These are phyloP conservation scores for Hura crepitans DNA, from an alignment of 441 rosid species.

Conservation along the genomic window DNA sequence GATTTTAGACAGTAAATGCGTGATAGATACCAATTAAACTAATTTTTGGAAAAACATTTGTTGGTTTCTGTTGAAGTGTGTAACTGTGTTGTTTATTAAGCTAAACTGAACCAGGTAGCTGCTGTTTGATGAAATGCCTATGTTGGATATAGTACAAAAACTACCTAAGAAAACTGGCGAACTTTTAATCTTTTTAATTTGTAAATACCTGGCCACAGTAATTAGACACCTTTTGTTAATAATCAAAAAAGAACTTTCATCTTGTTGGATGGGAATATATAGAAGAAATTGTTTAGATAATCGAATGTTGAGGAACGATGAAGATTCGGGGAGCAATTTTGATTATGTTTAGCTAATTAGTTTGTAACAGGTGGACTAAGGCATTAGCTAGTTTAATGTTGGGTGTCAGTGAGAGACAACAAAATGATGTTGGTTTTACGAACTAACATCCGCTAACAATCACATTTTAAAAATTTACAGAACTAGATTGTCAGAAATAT, in stretches of 20 bases:
- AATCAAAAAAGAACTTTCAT: not conserved
- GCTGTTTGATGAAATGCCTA: conserved; percentile 25
- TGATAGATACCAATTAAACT: conserved; percentile 1
- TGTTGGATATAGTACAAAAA: not conserved
- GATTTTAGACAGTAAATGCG: not conserved
- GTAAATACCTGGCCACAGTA: not conserved
- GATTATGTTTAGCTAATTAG: not conserved
- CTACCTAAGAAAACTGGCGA: not conserved
- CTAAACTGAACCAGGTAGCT: not conserved
- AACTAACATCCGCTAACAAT: not conserved
- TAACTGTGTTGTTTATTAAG: not conserved
- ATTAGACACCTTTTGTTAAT: not conserved
- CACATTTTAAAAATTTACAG: not conserved
- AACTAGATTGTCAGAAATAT: not conserved
- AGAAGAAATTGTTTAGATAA: not conserved
- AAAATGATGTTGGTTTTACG: not conserved
- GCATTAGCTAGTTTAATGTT: not conserved
- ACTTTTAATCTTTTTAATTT: not conserved
- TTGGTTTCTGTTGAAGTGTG: not conserved
- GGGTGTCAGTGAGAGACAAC: not conserved
- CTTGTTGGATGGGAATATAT: not conserved
- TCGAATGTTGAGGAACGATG: not conserved
- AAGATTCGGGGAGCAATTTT: not conserved
- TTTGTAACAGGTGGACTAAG: not conserved
- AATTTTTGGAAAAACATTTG: not conserved